Conservation (phyloP, 495 filamentous ascomycete species). For the Podospora sp. region DNA sequence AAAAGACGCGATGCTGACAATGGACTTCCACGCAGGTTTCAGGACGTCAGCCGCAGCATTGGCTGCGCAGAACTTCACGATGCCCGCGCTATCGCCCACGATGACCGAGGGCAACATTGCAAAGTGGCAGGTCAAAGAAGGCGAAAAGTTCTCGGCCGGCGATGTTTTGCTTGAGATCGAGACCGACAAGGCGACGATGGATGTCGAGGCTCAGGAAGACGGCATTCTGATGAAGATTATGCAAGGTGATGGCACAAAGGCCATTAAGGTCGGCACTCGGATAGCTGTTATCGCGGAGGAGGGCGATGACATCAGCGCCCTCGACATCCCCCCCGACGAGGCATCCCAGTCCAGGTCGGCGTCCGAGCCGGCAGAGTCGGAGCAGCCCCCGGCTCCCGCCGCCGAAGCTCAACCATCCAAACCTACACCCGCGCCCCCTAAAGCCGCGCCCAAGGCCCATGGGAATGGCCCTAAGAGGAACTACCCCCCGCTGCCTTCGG, state of each 20-base stretch:
- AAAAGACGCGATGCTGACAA: conserved; percentile 12
- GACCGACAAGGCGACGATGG: conserved; percentile 88
- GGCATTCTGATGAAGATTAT: conserved; percentile 78
- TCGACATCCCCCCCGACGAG: conserved; percentile 70
- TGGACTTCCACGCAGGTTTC: conserved; percentile 54
- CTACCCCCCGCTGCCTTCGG: conserved; percentile 85
- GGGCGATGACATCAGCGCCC: conserved; percentile 69
- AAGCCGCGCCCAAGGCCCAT: conserved; percentile 40
- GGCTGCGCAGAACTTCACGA: conserved; percentile 77
- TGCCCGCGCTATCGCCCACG: conserved; percentile 84
- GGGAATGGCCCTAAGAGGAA: conserved; percentile 64
- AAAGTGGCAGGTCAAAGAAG: conserved; percentile 76
- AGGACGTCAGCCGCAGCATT: conserved; percentile 57
- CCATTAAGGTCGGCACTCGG: conserved; percentile 67
- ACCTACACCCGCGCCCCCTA: conserved; percentile 31
- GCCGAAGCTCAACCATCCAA: conserved; percentile 33
- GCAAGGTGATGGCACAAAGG: conserved; percentile 69
- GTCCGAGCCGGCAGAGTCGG: conserved; percentile 26
- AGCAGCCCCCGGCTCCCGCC: conserved; percentile 27
- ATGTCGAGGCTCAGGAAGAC: conserved; percentile 86
- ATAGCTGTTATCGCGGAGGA: conserved; percentile 77
- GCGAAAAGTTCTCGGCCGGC: conserved; percentile 72
- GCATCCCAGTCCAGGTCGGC: conserved; percentile 31
- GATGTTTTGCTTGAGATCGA: conserved; percentile 85
- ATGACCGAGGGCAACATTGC: conserved; percentile 87